Conservation (phyloP, 768 basidiomycete species). For the Tremella yokohamensis region DNA sequence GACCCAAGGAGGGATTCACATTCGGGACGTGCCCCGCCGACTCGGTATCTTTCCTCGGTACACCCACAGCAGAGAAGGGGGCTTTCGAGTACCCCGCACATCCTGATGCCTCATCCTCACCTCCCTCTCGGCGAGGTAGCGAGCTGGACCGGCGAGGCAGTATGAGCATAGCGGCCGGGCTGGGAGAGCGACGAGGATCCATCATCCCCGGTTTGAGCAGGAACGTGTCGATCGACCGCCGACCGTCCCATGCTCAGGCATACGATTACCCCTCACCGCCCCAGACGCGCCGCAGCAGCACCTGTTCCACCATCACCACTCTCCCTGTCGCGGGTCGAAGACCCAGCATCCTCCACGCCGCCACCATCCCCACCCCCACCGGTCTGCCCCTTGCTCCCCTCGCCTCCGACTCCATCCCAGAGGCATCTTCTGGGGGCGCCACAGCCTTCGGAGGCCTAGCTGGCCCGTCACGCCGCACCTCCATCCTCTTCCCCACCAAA, state of each 20-base stretch:
- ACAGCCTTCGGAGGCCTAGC: too few relatives aligned
- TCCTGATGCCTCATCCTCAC: not conserved
- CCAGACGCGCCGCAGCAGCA: slow-evolving; percentile 25
- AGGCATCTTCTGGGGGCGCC: too few relatives aligned
- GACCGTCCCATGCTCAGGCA: slow-evolving; percentile 7
- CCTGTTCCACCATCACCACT: slow-evolving; percentile 32
- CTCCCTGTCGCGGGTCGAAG: slow-evolving; percentile 28
- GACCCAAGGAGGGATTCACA: slow-evolving; percentile 19
- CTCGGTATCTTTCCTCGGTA: slow-evolving; percentile 25
- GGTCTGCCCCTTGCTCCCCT: too few relatives aligned
- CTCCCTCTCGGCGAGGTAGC: not conserved
- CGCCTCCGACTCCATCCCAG: too few relatives aligned
- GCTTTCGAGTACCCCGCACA: slow-evolving; percentile 42
- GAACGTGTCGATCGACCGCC: slow-evolving; percentile 2
- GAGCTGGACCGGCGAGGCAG: not conserved
- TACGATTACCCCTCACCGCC: slow-evolving; percentile 16
- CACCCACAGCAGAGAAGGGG: slow-evolving; percentile 44
- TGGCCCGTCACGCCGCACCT: slow-evolving; percentile 17
- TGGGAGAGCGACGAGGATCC: not conserved
- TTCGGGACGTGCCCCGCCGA: slow-evolving; percentile 32
- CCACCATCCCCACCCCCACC: slow-evolving; percentile 12
- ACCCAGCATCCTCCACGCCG: slow-evolving; percentile 32
- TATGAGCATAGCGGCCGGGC: not conserved
- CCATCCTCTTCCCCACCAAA: slow-evolving; percentile 32
- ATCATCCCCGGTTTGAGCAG: not conserved